Percentiles rank a stretch among this genome's conserved stretches.
Evolutionary conservation across 257 asterid genomes (phyloP).

Genomic region (Nemophila menziesii): DNA sequence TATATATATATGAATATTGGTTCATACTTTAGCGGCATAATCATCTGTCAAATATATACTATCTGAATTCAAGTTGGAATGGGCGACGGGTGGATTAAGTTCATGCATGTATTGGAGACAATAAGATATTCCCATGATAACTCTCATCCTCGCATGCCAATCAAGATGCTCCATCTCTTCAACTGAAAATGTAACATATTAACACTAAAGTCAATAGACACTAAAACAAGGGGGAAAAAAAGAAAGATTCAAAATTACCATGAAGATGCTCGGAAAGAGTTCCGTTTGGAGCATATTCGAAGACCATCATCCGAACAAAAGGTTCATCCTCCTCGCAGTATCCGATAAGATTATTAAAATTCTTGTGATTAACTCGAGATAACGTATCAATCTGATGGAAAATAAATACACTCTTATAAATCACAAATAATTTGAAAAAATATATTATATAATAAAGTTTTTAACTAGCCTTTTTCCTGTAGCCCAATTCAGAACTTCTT

Average conservation of each 20-base stretch:
- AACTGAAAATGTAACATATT: constrained; percentile 27
- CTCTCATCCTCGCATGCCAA: constrained; percentile 75
- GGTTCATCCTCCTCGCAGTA: constrained; percentile 87
- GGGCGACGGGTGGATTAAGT: constrained; percentile 60
- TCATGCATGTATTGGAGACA: constrained; percentile 82
- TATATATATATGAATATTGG: not conserved
- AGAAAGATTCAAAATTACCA: no score
- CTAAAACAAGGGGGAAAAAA: no score
- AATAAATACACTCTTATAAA: not conserved
- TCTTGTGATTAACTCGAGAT: constrained; percentile 90
- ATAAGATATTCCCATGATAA: constrained; percentile 73
- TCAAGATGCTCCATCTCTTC: constrained; percentile 82
- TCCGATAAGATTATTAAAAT: constrained; percentile 76
- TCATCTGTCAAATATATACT: constrained; percentile 71
- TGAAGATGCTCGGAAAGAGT: constrained; percentile 73
- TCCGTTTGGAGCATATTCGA: constrained; percentile 95
- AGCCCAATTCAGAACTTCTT: constrained; percentile 48
- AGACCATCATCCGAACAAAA: constrained; percentile 90
- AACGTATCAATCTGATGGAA: constrained; percentile 50
- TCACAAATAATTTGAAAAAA: not conserved
- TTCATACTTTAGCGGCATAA: constrained; percentile 92
- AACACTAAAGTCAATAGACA: not conserved
- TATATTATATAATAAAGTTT: not conserved
- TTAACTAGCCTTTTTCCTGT: constrained; percentile 58
- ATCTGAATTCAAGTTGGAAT: constrained; percentile 42